Percentiles rank a stretch among this genome's conserved stretches.
These are phyloP conservation scores for Saturnispora hagleri DNA, from an alignment of 805 yeast genomes.

Conservation along the genomic window DNA sequence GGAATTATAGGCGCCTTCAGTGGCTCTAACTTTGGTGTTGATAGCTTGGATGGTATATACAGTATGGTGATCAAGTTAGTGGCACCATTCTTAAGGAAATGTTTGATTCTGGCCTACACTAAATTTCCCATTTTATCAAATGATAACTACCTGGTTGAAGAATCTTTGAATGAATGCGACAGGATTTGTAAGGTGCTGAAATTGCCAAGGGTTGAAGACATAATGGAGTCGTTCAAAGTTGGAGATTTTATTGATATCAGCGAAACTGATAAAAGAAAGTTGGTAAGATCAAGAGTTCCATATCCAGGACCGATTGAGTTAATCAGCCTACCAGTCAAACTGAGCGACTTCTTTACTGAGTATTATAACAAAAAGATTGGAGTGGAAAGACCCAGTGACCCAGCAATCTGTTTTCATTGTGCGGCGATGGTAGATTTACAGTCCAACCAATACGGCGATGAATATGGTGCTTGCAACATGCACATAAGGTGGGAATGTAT, in stretches of 20 bases:
- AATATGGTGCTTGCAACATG: slow-evolving; percentile 69
- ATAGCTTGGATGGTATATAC: slow-evolving; percentile 35
- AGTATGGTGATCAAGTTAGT: slow-evolving; percentile 46
- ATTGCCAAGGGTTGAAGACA: slow-evolving; percentile 31
- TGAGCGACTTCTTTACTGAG: slow-evolving; percentile 61
- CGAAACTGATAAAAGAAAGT: slow-evolving; percentile 7
- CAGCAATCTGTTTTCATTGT: slow-evolving; percentile 83
- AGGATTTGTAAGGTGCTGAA: slow-evolving; percentile 42
- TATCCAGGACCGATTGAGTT: slow-evolving; percentile 62
- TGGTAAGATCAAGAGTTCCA: slow-evolving; percentile 28
- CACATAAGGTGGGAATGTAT: slow-evolving; percentile 59
- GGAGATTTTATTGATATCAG: slow-evolving; percentile 11
- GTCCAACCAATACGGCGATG: slow-evolving; percentile 42
- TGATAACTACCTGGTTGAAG: slow-evolving; percentile 6
- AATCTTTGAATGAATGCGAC: slow-evolving; percentile 40
- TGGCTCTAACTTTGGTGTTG: slow-evolving; percentile 15
- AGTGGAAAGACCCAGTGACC: slow-evolving; percentile 42
- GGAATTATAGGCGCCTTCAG: slow-evolving; percentile 18
- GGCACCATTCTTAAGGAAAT: slow-evolving; percentile 58
- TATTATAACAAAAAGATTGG: slow-evolving; percentile 38
- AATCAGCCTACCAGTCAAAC: slow-evolving; percentile 52
- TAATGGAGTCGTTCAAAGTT: slow-evolving; percentile 14
- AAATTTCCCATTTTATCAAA: slow-evolving; percentile 9
- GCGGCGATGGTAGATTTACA: slow-evolving; percentile 64
- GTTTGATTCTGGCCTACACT: slow-evolving; percentile 43